phyloP scores from a whole-genome alignment of 495 filamentous ascomycete species.

The Xylaria telfairii region DNA sequence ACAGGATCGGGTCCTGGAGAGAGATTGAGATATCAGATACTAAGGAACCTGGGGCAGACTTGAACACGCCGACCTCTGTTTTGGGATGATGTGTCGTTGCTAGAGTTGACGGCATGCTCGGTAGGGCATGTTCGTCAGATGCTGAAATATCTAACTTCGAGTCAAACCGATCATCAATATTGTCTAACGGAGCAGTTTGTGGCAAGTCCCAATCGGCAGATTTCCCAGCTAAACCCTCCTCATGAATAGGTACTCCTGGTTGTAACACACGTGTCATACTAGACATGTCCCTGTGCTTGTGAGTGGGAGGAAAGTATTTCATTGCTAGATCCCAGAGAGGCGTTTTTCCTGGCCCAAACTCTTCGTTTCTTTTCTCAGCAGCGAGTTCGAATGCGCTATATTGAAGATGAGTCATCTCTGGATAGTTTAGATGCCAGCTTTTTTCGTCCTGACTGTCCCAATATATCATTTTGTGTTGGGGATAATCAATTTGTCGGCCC shows the following conservation, averaged over 20 bases:
- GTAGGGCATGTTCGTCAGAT: slow-evolving; percentile 22
- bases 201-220: slow-evolving; percentile 15
- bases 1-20: slow-evolving; percentile 68
- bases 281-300: slow-evolving; percentile 14
- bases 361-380: slow-evolving; percentile 50
- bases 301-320: slow-evolving; percentile 53
- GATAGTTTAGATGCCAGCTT: slow-evolving; percentile 60
- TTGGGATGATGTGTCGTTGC: slow-evolving; percentile 7
- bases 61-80: slow-evolving; percentile 41
- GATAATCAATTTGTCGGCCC: slow-evolving; percentile 56
- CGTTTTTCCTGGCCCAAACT: slow-evolving; percentile 51
- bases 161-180: slow-evolving; percentile 29
- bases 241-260: slow-evolving; percentile 9
- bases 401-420: slow-evolving; percentile 60
- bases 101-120: slow-evolving; percentile 25
- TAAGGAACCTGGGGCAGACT: slow-evolving; percentile 53
- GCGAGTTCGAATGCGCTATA: slow-evolving; percentile 50
- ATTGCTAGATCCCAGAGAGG: slow-evolving; percentile 54
- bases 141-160: slow-evolving; percentile 31
- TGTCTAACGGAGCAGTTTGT: slow-evolving; percentile 8
- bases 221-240: neutral
- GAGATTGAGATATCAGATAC: slow-evolving; percentile 61
- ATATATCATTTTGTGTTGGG: slow-evolving; percentile 54
- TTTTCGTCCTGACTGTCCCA: slow-evolving; percentile 55
- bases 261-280: slow-evolving; percentile 21